These are phyloP conservation scores for Penicillium italicum DNA, from an alignment of 2,329 filamentous ascomycete genomes.

Conservation along the genomic window DNA sequence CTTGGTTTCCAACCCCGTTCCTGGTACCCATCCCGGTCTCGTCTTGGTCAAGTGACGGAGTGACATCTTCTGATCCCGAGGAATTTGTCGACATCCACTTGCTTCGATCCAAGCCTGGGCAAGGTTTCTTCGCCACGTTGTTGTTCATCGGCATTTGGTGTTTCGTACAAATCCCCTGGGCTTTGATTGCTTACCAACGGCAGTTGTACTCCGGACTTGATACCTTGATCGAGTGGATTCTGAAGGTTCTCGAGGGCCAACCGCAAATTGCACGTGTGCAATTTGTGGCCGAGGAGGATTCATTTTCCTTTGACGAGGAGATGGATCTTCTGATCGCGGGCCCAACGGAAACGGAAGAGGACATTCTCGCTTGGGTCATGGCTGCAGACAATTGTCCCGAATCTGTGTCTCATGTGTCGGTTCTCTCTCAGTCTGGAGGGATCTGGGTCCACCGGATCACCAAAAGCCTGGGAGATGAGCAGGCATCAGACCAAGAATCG, in stretches of 20 bases:
- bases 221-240: neutral
- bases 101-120: neutral
- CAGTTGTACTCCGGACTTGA: neutral
- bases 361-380: neutral
- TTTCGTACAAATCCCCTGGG: neutral
- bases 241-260: neutral
- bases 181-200: neutral
- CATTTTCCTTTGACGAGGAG: neutral
- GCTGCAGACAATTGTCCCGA: neutral
- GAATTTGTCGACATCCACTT: neutral
- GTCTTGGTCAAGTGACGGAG: neutral
- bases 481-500: neutral
- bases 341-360: neutral
- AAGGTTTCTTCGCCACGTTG: neutral
- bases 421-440: neutral
- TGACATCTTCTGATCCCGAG: neutral
- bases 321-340: slow-evolving; percentile 1
- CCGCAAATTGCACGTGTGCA: slow-evolving; percentile 4
- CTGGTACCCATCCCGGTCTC: slow-evolving; percentile 2
- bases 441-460: slow-evolving; percentile 1
- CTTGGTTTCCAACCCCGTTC: neutral
- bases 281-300: neutral
- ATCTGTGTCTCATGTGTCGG: neutral
- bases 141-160: neutral
- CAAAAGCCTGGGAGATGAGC: neutral